Percentiles rank a stretch among this genome's conserved stretches.
phyloP scores from a whole-genome alignment of 2,329 filamentous ascomycete genomes.

The Colletotrichum gigasporum region DNA sequence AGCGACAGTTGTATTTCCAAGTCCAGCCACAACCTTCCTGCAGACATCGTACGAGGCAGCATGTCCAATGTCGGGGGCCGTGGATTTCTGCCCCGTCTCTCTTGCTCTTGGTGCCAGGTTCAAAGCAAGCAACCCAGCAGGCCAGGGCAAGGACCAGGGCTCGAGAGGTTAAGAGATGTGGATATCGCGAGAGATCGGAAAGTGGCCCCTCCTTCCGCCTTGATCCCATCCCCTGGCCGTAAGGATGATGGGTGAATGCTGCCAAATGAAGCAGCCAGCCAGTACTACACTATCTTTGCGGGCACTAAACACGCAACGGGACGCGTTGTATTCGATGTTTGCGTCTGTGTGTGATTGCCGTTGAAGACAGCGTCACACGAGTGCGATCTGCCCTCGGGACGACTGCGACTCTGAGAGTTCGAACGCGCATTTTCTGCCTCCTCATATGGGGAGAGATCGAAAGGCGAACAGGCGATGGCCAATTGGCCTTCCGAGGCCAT shows the following conservation, averaged over 20 bases:
- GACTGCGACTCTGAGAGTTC: neutral
- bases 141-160: neutral
- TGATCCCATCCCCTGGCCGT: too few relatives aligned
- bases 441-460: neutral
- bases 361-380: neutral
- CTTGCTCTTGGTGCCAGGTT: neutral
- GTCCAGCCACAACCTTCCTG: neutral
- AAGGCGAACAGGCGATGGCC: neutral
- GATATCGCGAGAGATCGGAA: neutral
- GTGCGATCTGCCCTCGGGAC: neutral
- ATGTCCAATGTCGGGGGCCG: neutral
- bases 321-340: too few relatives aligned
- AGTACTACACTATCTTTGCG: too few relatives aligned
- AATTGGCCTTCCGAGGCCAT: neutral
- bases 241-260: too few relatives aligned
- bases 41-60: constrained; percentile 2
- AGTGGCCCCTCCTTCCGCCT: neutral
- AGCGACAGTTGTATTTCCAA: neutral
- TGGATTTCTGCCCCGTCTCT: neutral
- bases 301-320: too few relatives aligned
- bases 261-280: too few relatives aligned
- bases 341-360: neutral
- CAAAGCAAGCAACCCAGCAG: too few relatives aligned
- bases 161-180: neutral
- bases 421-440: neutral